Percentiles rank a stretch among this genome's conserved stretches.
Conservation (phyloP, 306 rosid genomes). For the Cucurbita maxima region DNA sequence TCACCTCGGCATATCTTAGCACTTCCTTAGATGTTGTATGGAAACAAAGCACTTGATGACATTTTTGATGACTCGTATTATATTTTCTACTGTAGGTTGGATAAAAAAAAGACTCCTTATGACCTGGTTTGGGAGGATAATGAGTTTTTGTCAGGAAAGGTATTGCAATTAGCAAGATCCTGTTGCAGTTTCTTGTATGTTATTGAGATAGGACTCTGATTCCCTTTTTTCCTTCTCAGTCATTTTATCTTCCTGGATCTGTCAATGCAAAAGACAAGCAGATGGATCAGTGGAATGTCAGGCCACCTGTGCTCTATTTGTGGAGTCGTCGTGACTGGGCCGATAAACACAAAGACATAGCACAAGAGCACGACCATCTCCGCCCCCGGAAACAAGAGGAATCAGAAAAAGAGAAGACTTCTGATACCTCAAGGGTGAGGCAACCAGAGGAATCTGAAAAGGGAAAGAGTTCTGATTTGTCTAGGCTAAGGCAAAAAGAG, state of each 20-base stretch:
- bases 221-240: constrained; percentile 25
- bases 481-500: background rate
- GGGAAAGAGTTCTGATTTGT: constrained; percentile 6
- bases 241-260: constrained; percentile 90
- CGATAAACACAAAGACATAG: constrained; percentile 35
- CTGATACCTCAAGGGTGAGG: constrained; percentile 8
- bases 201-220: background rate
- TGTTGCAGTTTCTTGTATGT: background rate
- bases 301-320: constrained; percentile 56
- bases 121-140: constrained; percentile 82
- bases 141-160: constrained; percentile 56
- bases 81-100: constrained; percentile 31
- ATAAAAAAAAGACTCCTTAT: constrained; percentile 33
- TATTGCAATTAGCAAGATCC: constrained; percentile 11
- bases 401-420: constrained; percentile 8
- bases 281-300: constrained; percentile 57
- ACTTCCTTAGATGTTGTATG: background rate
- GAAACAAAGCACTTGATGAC: background rate
- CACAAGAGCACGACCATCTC: constrained; percentile 40
- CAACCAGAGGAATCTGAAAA: constrained; percentile 13
- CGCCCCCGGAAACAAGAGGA: background rate
- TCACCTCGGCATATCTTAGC: background rate
- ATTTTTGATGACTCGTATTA: background rate
- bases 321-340: constrained; percentile 70
- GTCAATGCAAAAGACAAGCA: constrained; percentile 44